Evolutionary conservation across 345 rosid species (phyloP), one percentile per base, ranked within the genome.

Genomic region (Pistacia atlantica): DNA sequence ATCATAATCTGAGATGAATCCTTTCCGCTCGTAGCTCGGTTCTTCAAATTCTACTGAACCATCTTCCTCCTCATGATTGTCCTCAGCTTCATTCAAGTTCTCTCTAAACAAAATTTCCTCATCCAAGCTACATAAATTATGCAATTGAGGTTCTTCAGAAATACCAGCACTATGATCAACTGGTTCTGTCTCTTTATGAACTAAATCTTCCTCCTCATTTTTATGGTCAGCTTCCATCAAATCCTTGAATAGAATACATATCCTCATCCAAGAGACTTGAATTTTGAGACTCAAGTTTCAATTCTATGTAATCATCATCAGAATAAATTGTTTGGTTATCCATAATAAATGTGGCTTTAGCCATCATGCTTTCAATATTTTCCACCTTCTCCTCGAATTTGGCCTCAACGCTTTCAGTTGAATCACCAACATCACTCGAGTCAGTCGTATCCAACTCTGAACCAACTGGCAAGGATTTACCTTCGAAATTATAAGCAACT

Each of bases 231-330:
- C 56, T 22, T 75, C 57, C n/a, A 28, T 20, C 10, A 51, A 52
- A 38, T 72, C 59, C 57, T 45, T 45, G 20, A 22, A 4, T 38
- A n/a, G 65, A 72, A 65, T 8, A 58, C 25, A 58, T 72, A 58
- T 79, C 82, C 14, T 66, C 72, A 51, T 68, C 71, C 56, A 74
- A 42, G 16, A 67, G 31, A 67, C 33, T 67, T n/a, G 83, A 76
- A 59, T 73, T 80, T 71, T 70, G 80, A 61, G 84, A 61, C 56
- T 22, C 64, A 20, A 80, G 86, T 35, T 80, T 72, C 22, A 91
- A 70, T 81, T 87, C 91, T 67, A 89, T 88, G 59, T 78, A 89
- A 62, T 85, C 89, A 8, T 87, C 88, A 54, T 87, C 89, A 45
- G 74, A 83, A 77, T 83, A 84, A 55, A 49, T 56, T 35, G 48